Evolutionary conservation across 2,329 filamentous ascomycete species (phyloP).

Genomic region (Ophiocordyceps camponoti-leonardi): DNA sequence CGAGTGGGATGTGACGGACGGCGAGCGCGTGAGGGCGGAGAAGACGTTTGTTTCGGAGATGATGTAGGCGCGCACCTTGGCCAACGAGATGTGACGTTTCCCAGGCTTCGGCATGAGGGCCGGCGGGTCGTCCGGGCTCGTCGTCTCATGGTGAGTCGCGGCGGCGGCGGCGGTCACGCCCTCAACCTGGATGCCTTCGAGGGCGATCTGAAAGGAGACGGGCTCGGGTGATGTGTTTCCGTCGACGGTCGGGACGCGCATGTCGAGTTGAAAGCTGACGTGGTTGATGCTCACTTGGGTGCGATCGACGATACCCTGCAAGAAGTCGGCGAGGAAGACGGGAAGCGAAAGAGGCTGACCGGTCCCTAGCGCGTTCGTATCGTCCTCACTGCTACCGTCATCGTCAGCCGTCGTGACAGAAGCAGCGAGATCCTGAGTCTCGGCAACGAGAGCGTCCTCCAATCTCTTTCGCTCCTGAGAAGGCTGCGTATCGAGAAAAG

Average conservation of each 20-base stretch:
- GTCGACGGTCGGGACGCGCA: conserved; percentile 28
- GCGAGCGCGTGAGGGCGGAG: conserved; percentile 37
- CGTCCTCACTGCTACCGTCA: conserved; percentile 41
- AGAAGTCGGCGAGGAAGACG: conserved; percentile 50
- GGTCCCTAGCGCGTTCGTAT: conserved; percentile 40
- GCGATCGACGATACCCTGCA: conserved; percentile 59
- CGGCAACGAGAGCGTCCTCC: conserved; percentile 48
- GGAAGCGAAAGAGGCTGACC: conserved; percentile 54
- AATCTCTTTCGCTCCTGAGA: conserved; percentile 47
- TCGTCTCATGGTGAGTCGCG: not conserved
- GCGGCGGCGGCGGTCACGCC: conserved; percentile 35
- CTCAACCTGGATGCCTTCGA: conserved; percentile 49
- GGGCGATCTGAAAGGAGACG: conserved; percentile 45
- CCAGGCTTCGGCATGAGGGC: conserved; percentile 36
- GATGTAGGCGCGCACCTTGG: conserved; percentile 44
- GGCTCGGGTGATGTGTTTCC: conserved; percentile 30
- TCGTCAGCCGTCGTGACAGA: conserved; percentile 45
- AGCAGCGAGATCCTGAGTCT: conserved; percentile 43
- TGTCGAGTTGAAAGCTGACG: conserved; percentile 49
- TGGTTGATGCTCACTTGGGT: conserved; percentile 48
- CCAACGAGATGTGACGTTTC: conserved; percentile 47
- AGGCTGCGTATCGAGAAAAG: conserved; percentile 59
- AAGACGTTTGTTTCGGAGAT: conserved; percentile 53
- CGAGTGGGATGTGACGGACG: conserved; percentile 28
- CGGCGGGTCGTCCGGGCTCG: conserved; percentile 12